These are phyloP conservation scores for Chytriomyces sp. DNA, from an alignment of 192 early-diverging fungal genomes.

Conservation along the genomic window DNA sequence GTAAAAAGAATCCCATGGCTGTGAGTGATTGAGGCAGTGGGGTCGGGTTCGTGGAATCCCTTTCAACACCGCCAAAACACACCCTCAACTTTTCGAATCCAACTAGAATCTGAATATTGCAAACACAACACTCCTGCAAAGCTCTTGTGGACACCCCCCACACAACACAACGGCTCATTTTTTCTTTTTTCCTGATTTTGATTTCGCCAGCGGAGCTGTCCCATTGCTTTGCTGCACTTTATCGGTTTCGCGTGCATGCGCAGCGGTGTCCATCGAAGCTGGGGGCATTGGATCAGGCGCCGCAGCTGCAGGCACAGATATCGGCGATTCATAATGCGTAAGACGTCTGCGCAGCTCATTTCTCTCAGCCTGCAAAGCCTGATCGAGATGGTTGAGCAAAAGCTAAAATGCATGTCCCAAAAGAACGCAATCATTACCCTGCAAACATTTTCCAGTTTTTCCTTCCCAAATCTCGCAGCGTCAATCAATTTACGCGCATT, in stretches of 20 bases:
- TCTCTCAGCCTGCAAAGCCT: slow-evolving; percentile 59
- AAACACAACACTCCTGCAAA: too few species aligned
- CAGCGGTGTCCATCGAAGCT: not conserved
- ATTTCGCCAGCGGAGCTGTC: not conserved
- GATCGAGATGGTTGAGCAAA: not conserved
- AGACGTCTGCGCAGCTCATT: slow-evolving; percentile 34
- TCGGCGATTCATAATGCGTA: not conserved
- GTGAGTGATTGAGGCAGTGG: too few species aligned
- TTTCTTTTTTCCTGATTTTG: not conserved
- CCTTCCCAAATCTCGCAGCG: slow-evolving; percentile 47
- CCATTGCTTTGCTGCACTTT: not conserved
- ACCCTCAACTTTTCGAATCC: too few species aligned
- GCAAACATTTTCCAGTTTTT: slow-evolving; percentile 64
- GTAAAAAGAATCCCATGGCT: too few species aligned
- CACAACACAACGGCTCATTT: too few species aligned
- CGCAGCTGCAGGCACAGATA: not conserved
- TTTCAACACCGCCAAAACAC: too few species aligned
- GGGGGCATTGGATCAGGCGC: not conserved
- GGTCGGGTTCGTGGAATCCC: too few species aligned
- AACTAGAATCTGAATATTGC: too few species aligned
- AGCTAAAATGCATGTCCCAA: not conserved
- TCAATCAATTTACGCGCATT: slow-evolving; percentile 56
- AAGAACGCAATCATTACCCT: slow-evolving; percentile 19
- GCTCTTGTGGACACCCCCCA: too few species aligned
- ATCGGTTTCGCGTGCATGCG: not conserved